Evolutionary conservation across 352 stramenopile genomes (phyloP), one percentile per base, ranked within the genome.

Genomic region (Blastocystis sp.): DNA sequence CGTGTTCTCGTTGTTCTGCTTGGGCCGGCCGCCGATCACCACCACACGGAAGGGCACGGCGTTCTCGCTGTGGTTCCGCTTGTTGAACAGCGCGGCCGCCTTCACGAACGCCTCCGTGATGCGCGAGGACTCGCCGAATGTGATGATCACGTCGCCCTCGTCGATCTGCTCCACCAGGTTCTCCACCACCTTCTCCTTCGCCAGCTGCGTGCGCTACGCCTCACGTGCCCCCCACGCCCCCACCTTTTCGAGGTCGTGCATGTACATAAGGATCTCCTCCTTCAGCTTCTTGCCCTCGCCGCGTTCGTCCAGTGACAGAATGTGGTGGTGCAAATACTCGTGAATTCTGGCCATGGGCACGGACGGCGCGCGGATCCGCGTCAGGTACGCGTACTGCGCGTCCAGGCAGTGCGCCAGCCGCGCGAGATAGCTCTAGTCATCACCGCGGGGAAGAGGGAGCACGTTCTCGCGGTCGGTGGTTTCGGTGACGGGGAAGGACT

Each of bases 1-100:
- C 71, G 63, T 81, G 59, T 63, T 64, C 17, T 81, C 71, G 38
- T 81, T 81, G 59, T 65, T 81, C 42, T 65, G 10, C 38, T 81
- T 81, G 4, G 71, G 71, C 9, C 71, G 71, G 3, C 71, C 52
- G 24, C 42, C 71, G 59, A 81, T 68, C 3, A 81, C 71, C 21
- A 81, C 52, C 52, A 81, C 71, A 11, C 71, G 71, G 71, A 81
- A 81, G 6, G n/a, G 43, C 6, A 57, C 14, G 6, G 48, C 6
- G 48, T 7, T 14, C 6, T 57, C 48, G 48, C 48, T 57, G 48
- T 14, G 48, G 6, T 57, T 14, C 6, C 48, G 48, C 48, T 14
- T 57, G 48, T 57, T 57, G 11, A 17, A 68, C 42, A 17, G 43
- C 21, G 28, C 19, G 28, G 71, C 71, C 11, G 52, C 71, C 9